These are phyloP conservation scores for Trifolium pratense DNA, from an alignment of 306 rosid species.

Conservation along the genomic window DNA sequence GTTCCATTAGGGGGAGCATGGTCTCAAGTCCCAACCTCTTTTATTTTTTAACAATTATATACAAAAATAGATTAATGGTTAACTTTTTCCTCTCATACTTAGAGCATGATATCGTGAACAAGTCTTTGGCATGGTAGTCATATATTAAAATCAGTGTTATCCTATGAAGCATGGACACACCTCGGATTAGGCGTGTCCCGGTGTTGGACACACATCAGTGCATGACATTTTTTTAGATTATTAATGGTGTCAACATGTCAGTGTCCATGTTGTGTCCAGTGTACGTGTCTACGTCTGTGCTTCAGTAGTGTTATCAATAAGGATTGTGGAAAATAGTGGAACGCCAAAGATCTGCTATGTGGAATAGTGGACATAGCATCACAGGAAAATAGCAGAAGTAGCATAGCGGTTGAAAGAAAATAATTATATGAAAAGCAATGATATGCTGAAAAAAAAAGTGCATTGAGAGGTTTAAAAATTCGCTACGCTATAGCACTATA, in stretches of 20 bases:
- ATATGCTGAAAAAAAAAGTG: neutral
- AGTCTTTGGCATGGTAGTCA: conserved; percentile 13
- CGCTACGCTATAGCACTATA: neutral
- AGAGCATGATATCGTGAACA: conserved; percentile 1
- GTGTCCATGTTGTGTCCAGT: too few relatives aligned
- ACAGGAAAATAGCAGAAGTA: neutral
- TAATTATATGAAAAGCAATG: too few relatives aligned
- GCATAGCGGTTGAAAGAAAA: too few relatives aligned
- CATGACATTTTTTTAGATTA: too few relatives aligned
- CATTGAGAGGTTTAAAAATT: neutral
- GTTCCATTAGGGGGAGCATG: neutral
- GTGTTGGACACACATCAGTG: too few relatives aligned
- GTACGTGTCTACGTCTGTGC: too few relatives aligned
- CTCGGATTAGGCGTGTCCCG: too few relatives aligned
- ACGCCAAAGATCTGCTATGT: neutral
- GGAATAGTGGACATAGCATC: neutral
- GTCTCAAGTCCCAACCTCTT: neutral
- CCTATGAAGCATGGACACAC: too few relatives aligned
- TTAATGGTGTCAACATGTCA: too few relatives aligned
- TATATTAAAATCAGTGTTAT: neutral
- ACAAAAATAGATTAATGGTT: neutral
- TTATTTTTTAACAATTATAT: neutral
- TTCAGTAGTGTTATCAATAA: neutral
- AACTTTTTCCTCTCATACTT: conserved; percentile 7
- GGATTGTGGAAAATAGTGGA: neutral